Evolutionary conservation across 805 yeast species (phyloP).

Genomic region (Candida railenensis): DNA sequence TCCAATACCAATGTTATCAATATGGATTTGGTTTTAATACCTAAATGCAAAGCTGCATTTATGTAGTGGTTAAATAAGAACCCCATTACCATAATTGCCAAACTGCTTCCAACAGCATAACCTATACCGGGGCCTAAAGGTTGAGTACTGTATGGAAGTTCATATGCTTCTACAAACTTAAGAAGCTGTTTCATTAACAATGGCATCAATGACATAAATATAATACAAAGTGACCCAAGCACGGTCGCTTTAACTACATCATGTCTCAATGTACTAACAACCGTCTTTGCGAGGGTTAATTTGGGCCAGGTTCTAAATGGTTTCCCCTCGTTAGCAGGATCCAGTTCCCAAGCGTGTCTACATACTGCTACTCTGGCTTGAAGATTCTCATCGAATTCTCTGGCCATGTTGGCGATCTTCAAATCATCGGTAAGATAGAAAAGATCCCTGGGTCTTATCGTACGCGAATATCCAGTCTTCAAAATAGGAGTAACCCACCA

Average conservation of each 20-base stretch:
- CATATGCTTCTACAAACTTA: constrained; percentile 25
- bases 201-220: constrained; percentile 18
- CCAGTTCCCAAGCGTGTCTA: not conserved
- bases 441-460: constrained; percentile 57
- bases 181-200: constrained; percentile 38
- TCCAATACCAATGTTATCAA: constrained; percentile 68
- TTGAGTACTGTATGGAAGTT: constrained; percentile 5
- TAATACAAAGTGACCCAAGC: not conserved
- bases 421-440: constrained; percentile 27
- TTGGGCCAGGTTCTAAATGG: constrained; percentile 1
- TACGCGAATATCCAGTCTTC: constrained; percentile 61
- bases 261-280: not conserved
- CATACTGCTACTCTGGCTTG: constrained; percentile 30
- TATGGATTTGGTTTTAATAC: constrained; percentile 70
- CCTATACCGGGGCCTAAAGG: constrained; percentile 37
- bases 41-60: constrained; percentile 58
- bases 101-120: constrained; percentile 38
- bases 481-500: constrained; percentile 64
- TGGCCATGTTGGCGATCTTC: constrained; percentile 13
- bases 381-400: constrained; percentile 28
- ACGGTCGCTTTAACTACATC: not conserved
- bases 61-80: constrained; percentile 59
- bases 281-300: constrained; percentile 1
- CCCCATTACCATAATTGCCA: constrained; percentile 28
- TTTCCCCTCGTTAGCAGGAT: not conserved